Evolutionary conservation across 352 stramenopile species (phyloP).

Genomic region (Peronospora farinosa): DNA sequence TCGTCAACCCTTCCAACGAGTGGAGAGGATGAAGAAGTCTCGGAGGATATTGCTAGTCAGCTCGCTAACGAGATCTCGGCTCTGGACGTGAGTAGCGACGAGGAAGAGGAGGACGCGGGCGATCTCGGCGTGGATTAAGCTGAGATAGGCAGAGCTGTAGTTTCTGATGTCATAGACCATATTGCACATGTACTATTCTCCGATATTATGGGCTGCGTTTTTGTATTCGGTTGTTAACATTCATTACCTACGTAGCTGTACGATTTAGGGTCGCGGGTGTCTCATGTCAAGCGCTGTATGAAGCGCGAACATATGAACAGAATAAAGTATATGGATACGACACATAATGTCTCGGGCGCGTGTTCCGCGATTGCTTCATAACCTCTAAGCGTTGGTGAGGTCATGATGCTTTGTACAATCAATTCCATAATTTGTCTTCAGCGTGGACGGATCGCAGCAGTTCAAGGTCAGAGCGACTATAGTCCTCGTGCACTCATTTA

Average conservation of each 20-base stretch:
- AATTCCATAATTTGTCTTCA: conserved; percentile 28
- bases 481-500: conserved; percentile 16
- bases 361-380: conserved; percentile 17
- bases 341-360: conserved; percentile 15
- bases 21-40: conserved; percentile 58
- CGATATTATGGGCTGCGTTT: neutral
- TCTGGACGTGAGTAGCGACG: conserved; percentile 81
- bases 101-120: conserved; percentile 61
- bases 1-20: conserved; percentile 34
- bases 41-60: conserved; percentile 55
- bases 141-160: neutral
- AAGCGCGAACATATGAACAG: conserved; percentile 10
- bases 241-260: conserved; percentile 1
- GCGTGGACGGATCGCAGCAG: conserved; percentile 11
- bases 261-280: neutral
- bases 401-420: conserved; percentile 31
- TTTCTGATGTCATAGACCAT: conserved; percentile 17
- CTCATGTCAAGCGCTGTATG: neutral
- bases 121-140: conserved; percentile 46
- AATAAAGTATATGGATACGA: conserved; percentile 35
- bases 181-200: conserved; percentile 5
- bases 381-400: conserved; percentile 10
- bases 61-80: conserved; percentile 62
- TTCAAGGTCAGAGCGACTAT: conserved; percentile 21
- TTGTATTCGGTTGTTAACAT: conserved; percentile 10